These are phyloP conservation scores for Plectosphaerella plurivora DNA, from an alignment of 2,329 filamentous ascomycete genomes.

Conservation along the genomic window DNA sequence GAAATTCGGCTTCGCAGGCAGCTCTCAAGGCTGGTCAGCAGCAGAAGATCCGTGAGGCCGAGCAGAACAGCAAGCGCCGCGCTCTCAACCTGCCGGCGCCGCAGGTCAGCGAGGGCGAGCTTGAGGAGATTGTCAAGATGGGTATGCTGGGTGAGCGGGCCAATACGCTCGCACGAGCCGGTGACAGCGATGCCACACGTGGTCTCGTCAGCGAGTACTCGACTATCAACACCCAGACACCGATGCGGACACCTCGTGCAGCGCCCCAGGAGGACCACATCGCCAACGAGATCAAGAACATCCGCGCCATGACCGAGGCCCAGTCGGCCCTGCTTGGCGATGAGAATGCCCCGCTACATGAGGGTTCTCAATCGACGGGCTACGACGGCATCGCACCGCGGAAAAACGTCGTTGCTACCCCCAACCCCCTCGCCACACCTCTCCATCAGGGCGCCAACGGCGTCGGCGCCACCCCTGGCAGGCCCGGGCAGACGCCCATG, in stretches of 20 bases:
- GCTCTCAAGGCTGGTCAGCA: conserved; percentile 90
- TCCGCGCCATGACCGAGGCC: conserved; percentile 84
- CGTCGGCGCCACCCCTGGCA: conserved; percentile 62
- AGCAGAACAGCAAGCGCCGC: conserved; percentile 91
- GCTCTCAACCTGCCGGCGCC: conserved; percentile 79
- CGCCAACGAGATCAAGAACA: conserved; percentile 94
- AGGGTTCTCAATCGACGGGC: conserved; percentile 77
- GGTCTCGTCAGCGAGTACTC: conserved; percentile 86
- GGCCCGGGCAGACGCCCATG: conserved; percentile 76
- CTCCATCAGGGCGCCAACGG: conserved; percentile 61
- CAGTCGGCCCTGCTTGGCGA: conserved; percentile 91
- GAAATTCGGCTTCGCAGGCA: conserved; percentile 74
- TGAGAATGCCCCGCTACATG: conserved; percentile 85
- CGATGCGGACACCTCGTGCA: conserved; percentile 87
- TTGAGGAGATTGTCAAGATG: conserved; percentile 99
- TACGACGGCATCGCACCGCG: conserved; percentile 82
- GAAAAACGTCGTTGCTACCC: conserved; percentile 78
- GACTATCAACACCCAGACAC: conserved; percentile 72
- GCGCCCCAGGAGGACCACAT: conserved; percentile 93
- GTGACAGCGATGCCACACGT: conserved; percentile 80
- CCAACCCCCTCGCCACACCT: conserved; percentile 92
- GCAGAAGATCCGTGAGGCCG: conserved; percentile 91
- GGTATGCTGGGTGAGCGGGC: conserved; percentile 89
- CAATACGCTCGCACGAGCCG: conserved; percentile 66
- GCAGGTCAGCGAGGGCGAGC: conserved; percentile 86